Base-by-base conservation (phyloP, 2,329 filamentous ascomycete genomes). In the Tetracladium maxilliforme region DNA sequence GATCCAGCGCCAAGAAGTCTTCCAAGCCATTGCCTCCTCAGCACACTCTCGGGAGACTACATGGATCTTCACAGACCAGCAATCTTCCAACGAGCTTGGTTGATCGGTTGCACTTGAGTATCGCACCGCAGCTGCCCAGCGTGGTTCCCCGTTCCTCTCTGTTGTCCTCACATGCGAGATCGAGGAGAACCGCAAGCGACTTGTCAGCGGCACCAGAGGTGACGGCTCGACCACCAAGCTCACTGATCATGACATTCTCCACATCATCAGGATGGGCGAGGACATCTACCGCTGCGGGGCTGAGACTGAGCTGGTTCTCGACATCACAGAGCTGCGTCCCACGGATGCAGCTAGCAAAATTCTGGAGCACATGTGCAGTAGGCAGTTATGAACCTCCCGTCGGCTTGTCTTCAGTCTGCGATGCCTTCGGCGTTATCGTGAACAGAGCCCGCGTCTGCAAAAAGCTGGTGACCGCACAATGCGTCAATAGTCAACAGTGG, bases 91-190 rank as follows among this genome's bases (percentile, higher is more conserved):
- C n/a, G n/a, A n/a, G n/a, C n/a, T n/a, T n/a, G n/a, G n/a, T n/a
- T n/a, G n/a, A n/a, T n/a, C 7, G 11, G 33, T 31, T 10, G 29
- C 38, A 4, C 20, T 30, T 26, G 36, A 40, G 20, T 40, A 41
- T 23, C 28, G 33, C 14, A 26, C 29, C 7, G 38, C 42, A 2
- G 37, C 43, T 4, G 29, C 27, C 11, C 28, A 23, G 11, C 32
- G 36, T 4, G 30, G 26, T 2, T 35, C 37, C 6, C 36, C 33
- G 6, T 44, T 48, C 21, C 24, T 44, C 10, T 39, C 44, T 8
- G 30, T 47, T 11, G 34, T 45, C 14, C 22, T 47, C 14, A 32
- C 29, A n/a, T 47, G 42, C 23, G 26, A 28, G 4, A 23, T 38
- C 16, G 34, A 38, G 9, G 44, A 46, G 27, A 44, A 45, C 19